Evolutionary conservation across 2,329 filamentous ascomycete species (phyloP).

Genomic region (Monilinia polystroma): DNA sequence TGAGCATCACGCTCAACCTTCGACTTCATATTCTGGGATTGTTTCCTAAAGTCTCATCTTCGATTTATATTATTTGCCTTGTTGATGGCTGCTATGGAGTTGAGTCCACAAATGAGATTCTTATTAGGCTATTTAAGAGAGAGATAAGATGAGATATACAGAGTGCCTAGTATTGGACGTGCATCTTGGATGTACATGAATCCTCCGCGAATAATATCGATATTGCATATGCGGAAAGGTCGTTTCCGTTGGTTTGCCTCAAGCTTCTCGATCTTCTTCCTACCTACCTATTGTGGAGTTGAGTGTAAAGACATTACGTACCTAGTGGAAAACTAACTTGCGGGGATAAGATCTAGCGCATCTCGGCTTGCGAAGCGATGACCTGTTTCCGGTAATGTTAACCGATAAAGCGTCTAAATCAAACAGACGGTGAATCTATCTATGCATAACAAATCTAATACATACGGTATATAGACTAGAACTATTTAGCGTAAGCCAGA

Average conservation of each 20-base stretch:
- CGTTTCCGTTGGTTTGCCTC: background rate
- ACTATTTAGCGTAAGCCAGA: no score
- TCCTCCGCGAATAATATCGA: background rate
- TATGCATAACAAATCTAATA: no score
- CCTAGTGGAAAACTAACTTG: background rate
- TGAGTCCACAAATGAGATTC: background rate
- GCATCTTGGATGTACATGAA: background rate
- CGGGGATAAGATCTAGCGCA: background rate
- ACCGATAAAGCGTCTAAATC: background rate
- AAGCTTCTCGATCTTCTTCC: background rate
- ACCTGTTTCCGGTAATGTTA: background rate
- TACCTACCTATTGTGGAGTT: background rate
- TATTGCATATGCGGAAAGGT: background rate
- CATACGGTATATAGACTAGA: no score
- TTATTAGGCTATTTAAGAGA: background rate
- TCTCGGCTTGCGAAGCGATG: slow-evolving; percentile 12
- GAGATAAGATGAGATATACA: background rate
- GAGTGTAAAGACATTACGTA: background rate
- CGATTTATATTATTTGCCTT: background rate
- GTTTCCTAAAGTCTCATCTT: slow-evolving; percentile 5
- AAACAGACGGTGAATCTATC: background rate
- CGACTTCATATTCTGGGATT: background rate
- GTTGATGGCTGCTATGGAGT: background rate
- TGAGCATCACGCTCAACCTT: background rate
- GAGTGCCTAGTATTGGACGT: background rate